Conservation (phyloP, 352 stramenopile species). For the Pythium graminicola region DNA sequence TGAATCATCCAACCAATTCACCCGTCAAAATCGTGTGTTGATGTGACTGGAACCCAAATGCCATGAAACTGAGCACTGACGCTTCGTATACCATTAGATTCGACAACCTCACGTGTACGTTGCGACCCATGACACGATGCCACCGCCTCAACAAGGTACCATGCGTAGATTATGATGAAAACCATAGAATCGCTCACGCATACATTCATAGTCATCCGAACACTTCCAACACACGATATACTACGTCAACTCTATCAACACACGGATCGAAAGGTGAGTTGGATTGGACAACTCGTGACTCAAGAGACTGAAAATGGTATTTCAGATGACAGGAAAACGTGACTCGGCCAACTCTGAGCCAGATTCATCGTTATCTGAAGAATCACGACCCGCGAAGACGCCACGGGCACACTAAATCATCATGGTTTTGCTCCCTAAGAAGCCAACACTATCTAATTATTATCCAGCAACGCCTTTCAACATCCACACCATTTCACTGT, state of each 20-base stretch:
- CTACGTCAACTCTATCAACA: conserved; percentile 46
- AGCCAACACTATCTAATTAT: too few species aligned
- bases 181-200: background rate
- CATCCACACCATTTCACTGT: too few species aligned
- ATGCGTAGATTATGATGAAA: background rate
- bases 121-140: conserved; percentile 65
- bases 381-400: conserved; percentile 10
- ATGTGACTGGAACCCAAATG: background rate
- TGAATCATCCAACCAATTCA: background rate
- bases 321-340: conserved; percentile 25
- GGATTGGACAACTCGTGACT: background rate
- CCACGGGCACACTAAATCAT: conserved; percentile 8
- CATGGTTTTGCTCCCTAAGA: background rate
- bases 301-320: background rate
- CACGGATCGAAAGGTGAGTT: conserved; percentile 47
- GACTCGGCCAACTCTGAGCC: conserved; percentile 4
- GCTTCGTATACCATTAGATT: conserved; percentile 31
- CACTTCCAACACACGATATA: conserved; percentile 33
- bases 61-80: background rate
- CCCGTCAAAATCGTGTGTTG: conserved; percentile 7
- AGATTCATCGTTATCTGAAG: background rate
- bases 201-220: conserved; percentile 40
- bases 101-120: conserved; percentile 45
- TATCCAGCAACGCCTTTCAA: background rate
- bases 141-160: conserved; percentile 48